Conservation (phyloP, 495 filamentous ascomycete species). For the Poronia punctata region DNA sequence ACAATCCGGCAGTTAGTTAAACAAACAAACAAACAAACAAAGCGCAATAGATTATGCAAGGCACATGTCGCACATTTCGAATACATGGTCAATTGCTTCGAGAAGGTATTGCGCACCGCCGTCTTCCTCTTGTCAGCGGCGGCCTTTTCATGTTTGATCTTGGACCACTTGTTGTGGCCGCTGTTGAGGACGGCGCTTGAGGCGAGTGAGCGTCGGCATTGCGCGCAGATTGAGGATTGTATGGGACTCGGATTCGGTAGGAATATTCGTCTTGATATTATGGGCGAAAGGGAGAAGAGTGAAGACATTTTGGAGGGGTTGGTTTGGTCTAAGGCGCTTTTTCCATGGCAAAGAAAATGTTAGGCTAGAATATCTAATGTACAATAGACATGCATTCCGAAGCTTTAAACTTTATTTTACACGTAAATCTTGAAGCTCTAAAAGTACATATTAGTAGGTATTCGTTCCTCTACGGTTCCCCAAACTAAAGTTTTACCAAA, state of each 20-base stretch:
- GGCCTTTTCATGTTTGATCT: slow-evolving; percentile 91
- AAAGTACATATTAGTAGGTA: too few species aligned
- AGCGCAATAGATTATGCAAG: not conserved
- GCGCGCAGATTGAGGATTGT: slow-evolving; percentile 28
- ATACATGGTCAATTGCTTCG: slow-evolving; percentile 45
- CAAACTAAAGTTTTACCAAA: too few species aligned
- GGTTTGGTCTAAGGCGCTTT: too few species aligned
- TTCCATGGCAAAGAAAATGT: too few species aligned
- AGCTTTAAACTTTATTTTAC: too few species aligned
- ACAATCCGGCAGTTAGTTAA: slow-evolving; percentile 3
- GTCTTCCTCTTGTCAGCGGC: slow-evolving; percentile 61
- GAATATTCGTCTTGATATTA: slow-evolving; percentile 4
- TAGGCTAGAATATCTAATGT: too few species aligned
- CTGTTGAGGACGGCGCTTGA: slow-evolving; percentile 44
- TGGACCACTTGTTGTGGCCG: slow-evolving; percentile 89
- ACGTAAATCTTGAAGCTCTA: too few species aligned
- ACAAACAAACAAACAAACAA: slow-evolving; percentile 7
- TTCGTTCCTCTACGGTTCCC: too few species aligned
- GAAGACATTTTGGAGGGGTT: slow-evolving; percentile 14
- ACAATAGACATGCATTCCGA: too few species aligned
- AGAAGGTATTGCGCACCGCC: slow-evolving; percentile 34
- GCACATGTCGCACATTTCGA: slow-evolving; percentile 40
- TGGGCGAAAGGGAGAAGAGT: slow-evolving; percentile 5
- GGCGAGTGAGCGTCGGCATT: slow-evolving; percentile 46
- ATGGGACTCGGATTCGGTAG: slow-evolving; percentile 8